These are phyloP conservation scores for Penicillium samsonianum DNA, from an alignment of 495 filamentous ascomycete genomes.

Conservation along the genomic window DNA sequence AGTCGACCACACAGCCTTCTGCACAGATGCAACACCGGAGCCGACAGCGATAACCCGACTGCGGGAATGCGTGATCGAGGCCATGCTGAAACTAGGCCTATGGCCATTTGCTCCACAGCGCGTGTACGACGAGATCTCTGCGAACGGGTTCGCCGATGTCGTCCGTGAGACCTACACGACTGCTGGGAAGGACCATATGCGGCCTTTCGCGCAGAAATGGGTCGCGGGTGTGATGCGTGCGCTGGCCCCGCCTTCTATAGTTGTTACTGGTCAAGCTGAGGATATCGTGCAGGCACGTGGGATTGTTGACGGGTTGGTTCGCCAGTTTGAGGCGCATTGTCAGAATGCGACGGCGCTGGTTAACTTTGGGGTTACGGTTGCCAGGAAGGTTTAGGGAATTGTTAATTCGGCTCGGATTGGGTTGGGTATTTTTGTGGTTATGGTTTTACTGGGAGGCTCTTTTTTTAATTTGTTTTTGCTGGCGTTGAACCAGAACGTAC, in stretches of 20 bases:
- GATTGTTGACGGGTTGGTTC: conserved; percentile 25
- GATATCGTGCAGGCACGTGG: conserved; percentile 14
- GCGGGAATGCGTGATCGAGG: conserved; percentile 14
- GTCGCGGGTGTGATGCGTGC: conserved; percentile 20
- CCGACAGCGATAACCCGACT: conserved; percentile 12
- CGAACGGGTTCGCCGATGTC: conserved; percentile 14
- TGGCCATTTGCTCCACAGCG: conserved; percentile 17
- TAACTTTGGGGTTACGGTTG: conserved; percentile 26
- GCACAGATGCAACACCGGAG: conserved; percentile 18
- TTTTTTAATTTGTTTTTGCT: neutral
- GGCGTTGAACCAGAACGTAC: neutral
- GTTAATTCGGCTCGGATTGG: neutral
- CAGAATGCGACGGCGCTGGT: conserved; percentile 18
- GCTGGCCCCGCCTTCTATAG: conserved; percentile 19
- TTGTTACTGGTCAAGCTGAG: conserved; percentile 19
- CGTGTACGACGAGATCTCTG: conserved; percentile 16
- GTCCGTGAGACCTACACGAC: conserved; percentile 18
- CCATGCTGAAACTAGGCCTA: conserved; percentile 19
- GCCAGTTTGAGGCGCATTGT: conserved; percentile 21
- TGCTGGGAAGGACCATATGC: conserved; percentile 16
- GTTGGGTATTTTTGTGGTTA: too few relatives aligned
- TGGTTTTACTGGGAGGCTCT: neutral
- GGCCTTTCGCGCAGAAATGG: conserved; percentile 17
- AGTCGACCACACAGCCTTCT: conserved; percentile 24
- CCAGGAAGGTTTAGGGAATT: conserved; percentile 17